Evolutionary conservation across 1,284 basidiomycete genomes (phyloP).

Genomic region (Prillingera fragicola): DNA sequence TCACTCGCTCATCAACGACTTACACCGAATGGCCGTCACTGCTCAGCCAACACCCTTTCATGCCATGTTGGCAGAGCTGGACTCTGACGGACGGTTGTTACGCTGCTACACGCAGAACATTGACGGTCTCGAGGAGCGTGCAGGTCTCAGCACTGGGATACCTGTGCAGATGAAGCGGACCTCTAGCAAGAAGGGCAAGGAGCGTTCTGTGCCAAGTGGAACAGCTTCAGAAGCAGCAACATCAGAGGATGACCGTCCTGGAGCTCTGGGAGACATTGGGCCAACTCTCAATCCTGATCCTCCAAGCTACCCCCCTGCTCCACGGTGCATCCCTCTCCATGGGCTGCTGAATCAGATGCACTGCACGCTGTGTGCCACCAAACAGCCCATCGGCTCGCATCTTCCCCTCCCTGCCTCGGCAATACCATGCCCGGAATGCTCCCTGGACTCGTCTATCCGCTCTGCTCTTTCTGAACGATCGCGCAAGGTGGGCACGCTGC

Average conservation of each 20-base stretch:
- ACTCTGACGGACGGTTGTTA: constrained; percentile 69
- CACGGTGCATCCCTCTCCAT: constrained; percentile 83
- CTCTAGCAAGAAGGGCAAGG: not conserved
- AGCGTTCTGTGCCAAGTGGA: too few relatives aligned
- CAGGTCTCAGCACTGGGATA: constrained; percentile 58
- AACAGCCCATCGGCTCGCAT: constrained; percentile 60
- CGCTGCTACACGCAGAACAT: constrained; percentile 95
- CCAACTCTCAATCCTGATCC: constrained; percentile 1
- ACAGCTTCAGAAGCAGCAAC: not conserved
- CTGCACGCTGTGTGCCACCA: constrained; percentile 72
- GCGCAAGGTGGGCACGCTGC: constrained; percentile 71
- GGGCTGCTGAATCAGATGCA: constrained; percentile 74
- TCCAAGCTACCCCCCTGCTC: constrained; percentile 31
- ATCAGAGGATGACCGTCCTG: not conserved
- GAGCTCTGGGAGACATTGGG: constrained; percentile 4
- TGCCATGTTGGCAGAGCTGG: constrained; percentile 64
- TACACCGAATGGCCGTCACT: constrained; percentile 65
- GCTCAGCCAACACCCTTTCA: constrained; percentile 83
- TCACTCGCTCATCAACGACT: constrained; percentile 68
- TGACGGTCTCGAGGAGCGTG: constrained; percentile 79
- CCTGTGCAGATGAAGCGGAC: constrained; percentile 12
- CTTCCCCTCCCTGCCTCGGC: constrained; percentile 55
- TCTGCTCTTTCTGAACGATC: constrained; percentile 71
- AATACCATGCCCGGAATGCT: constrained; percentile 75
- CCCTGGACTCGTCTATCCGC: constrained; percentile 62